Percentiles rank a stretch among this genome's conserved stretches.
These are phyloP conservation scores for Macrophomina pseudophaseolina DNA, from an alignment of 2,329 filamentous ascomycete species.

Conservation along the genomic window DNA sequence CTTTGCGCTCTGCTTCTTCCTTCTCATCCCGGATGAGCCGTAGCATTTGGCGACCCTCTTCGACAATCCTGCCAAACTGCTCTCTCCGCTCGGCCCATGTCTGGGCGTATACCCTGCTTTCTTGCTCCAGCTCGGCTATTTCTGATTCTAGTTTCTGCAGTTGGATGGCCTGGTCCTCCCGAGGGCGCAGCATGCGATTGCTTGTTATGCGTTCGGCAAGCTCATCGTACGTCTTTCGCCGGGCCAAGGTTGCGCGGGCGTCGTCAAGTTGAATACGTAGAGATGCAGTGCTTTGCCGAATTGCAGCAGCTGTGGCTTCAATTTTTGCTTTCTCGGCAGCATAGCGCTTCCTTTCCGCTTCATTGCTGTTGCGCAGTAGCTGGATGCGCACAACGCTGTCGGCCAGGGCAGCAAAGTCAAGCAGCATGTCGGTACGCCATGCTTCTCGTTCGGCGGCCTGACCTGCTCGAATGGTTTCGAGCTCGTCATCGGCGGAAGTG, in stretches of 20 bases:
- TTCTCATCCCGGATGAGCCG: conserved; percentile 92
- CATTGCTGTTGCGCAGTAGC: conserved; percentile 82
- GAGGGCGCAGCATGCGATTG: conserved; percentile 77
- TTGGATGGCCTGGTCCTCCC: conserved; percentile 81
- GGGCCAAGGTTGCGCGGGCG: conserved; percentile 71
- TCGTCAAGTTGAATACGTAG: conserved; percentile 77
- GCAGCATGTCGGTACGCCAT: conserved; percentile 80
- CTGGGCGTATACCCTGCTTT: conserved; percentile 78
- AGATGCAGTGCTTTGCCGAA: conserved; percentile 74
- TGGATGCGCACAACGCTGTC: conserved; percentile 86
- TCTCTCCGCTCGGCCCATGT: conserved; percentile 85
- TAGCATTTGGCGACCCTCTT: conserved; percentile 85
- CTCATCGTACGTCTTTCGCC: conserved; percentile 86
- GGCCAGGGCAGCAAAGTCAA: conserved; percentile 89
- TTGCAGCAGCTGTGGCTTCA: conserved; percentile 74
- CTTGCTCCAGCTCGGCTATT: conserved; percentile 83
- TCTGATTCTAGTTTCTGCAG: conserved; percentile 85
- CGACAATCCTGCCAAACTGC: conserved; percentile 87
- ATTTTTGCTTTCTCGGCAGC: conserved; percentile 80
- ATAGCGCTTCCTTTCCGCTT: conserved; percentile 82
- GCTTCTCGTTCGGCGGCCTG: conserved; percentile 61
- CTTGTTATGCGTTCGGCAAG: conserved; percentile 84
- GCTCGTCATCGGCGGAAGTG: conserved; percentile 48
- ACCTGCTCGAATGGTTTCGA: conserved; percentile 48
- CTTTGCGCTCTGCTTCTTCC: conserved; percentile 86